These are phyloP conservation scores for Fomitopsis serialis DNA, from an alignment of 768 basidiomycete genomes.

Conservation along the genomic window DNA sequence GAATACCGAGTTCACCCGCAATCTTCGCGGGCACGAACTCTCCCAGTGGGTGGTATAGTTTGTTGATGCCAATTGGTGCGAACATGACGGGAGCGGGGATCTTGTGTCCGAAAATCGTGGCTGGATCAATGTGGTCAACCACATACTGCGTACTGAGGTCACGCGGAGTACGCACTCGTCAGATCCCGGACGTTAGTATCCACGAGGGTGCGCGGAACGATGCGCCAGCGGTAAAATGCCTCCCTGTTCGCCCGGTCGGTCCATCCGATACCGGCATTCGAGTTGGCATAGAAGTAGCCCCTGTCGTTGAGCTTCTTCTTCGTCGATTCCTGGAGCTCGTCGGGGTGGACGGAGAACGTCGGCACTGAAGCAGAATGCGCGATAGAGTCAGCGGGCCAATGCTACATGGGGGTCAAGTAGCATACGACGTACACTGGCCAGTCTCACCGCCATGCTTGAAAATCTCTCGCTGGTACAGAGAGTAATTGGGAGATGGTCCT, in stretches of 20 bases:
- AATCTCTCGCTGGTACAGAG: constrained; percentile 45
- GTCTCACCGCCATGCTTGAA: constrained; percentile 36
- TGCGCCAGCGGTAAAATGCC: constrained; percentile 49
- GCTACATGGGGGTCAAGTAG: no score
- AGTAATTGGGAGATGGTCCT: constrained; percentile 44
- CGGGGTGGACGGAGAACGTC: constrained; percentile 37
- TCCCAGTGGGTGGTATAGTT: constrained; percentile 38
- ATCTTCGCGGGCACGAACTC: constrained; percentile 43
- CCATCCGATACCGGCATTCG: constrained; percentile 48
- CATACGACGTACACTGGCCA: constrained; percentile 27
- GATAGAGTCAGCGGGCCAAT: background rate
- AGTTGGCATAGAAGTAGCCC: constrained; percentile 46
- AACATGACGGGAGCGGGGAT: constrained; percentile 49
- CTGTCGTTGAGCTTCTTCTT: constrained; percentile 40
- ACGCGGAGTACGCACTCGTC: constrained; percentile 27
- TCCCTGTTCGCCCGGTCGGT: constrained; percentile 43
- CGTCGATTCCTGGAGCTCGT: constrained; percentile 34
- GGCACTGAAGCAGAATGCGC: constrained; percentile 24
- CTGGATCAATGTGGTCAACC: no score
- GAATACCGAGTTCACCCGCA: constrained; percentile 42
- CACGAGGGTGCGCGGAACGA: constrained; percentile 52
- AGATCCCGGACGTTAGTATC: constrained; percentile 45
- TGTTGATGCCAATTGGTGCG: constrained; percentile 54
- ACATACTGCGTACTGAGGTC: no score
- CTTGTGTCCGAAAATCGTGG: no score